Conservation (phyloP, 257 asterid genomes). For the Leonotis leonurus region DNA sequence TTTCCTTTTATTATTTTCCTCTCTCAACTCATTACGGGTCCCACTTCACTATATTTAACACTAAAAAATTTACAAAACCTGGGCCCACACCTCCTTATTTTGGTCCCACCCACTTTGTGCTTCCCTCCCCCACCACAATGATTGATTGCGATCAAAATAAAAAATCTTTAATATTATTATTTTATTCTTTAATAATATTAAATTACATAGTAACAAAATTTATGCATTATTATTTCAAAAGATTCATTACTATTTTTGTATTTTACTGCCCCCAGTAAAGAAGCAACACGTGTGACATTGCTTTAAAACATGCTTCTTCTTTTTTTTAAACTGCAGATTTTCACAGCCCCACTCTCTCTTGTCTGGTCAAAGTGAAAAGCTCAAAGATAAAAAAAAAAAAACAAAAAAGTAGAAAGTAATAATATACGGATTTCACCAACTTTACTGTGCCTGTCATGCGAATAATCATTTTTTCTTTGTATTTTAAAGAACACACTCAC, state of each 20-base stretch:
- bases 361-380: conserved; percentile 8
- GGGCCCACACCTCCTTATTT: too few relatives aligned
- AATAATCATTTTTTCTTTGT: too few relatives aligned
- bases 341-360: conserved; percentile 2
- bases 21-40: too few relatives aligned
- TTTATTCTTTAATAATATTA: too few relatives aligned
- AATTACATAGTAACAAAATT: too few relatives aligned
- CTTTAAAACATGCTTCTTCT: background rate
- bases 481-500: too few relatives aligned
- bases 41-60: conserved; percentile 31
- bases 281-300: background rate
- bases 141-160: conserved; percentile 16
- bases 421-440: too few relatives aligned
- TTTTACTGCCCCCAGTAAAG: background rate
- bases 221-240: background rate
- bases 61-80: background rate
- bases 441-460: too few relatives aligned
- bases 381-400: background rate
- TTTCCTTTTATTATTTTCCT: conserved; percentile 42
- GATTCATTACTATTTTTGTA: background rate
- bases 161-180: too few relatives aligned
- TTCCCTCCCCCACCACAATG: conserved; percentile 37
- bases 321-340: background rate
- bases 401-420: too few relatives aligned
- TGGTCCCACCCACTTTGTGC: too few relatives aligned